phyloP scores from a whole-genome alignment of 2,329 filamentous ascomycete genomes.

The Aspergillus pseudoviridinutans region DNA sequence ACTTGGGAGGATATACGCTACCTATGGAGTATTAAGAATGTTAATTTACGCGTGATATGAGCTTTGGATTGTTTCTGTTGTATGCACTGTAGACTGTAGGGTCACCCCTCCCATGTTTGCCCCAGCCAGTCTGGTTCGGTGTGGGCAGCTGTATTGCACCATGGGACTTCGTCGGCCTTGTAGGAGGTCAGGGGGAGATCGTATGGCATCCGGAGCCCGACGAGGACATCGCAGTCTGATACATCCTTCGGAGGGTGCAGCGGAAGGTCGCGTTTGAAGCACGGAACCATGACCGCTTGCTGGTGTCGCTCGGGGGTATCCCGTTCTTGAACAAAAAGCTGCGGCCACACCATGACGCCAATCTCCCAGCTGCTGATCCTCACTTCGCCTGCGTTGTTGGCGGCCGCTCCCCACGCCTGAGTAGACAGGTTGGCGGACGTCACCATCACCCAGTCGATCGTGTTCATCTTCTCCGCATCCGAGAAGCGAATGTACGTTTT shows the following conservation, averaged over 20 bases:
- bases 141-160: conserved; percentile 66
- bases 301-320: conserved; percentile 21
- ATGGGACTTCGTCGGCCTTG: conserved; percentile 61
- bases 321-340: conserved; percentile 36
- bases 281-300: conserved; percentile 57
- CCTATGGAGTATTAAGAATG: not conserved
- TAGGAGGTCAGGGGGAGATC: conserved; percentile 70
- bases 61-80: not conserved
- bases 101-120: conserved; percentile 32
- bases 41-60: not conserved
- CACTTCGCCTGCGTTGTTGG: conserved; percentile 56
- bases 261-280: conserved; percentile 59
- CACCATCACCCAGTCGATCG: conserved; percentile 77
- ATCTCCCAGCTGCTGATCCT: conserved; percentile 78
- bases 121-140: conserved; percentile 56
- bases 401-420: conserved; percentile 77
- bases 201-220: conserved; percentile 80
- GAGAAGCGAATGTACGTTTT: conserved; percentile 77
- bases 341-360: conserved; percentile 79
- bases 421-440: conserved; percentile 91
- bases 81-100: not conserved
- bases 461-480: conserved; percentile 31
- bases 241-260: conserved; percentile 1
- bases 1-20: conserved; percentile 1
- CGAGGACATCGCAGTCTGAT: conserved; percentile 33